Conservation (phyloP, 1,284 basidiomycete genomes). For the Apiotrichum laibachii region DNA sequence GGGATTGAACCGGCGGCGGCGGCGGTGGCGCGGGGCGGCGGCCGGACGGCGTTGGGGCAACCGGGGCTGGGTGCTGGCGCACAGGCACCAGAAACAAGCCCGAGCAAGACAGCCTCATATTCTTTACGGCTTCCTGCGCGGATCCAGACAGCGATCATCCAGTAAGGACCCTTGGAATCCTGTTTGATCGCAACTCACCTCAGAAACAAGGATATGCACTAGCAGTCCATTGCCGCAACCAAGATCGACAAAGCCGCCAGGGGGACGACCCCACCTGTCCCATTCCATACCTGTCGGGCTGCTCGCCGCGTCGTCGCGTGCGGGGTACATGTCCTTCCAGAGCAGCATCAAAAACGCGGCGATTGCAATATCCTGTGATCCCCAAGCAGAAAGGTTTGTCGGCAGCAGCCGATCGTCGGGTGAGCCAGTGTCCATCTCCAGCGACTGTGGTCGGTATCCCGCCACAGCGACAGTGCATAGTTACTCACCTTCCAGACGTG, state of each 20-base stretch:
- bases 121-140: no score
- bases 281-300: constrained; percentile 51
- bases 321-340: constrained; percentile 71
- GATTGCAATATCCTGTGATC: constrained; percentile 74
- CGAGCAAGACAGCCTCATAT: no score
- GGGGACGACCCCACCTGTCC: constrained; percentile 70
- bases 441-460: constrained; percentile 7
- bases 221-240: constrained; percentile 87
- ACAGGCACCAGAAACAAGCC: no score
- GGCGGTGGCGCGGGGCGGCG: no score
- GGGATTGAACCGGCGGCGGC: no score
- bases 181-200: constrained; percentile 49
- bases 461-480: neutral
- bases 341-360: constrained; percentile 88
- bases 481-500: constrained; percentile 50
- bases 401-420: constrained; percentile 28
- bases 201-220: constrained; percentile 74
- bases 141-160: no score
- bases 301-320: constrained; percentile 11
- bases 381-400: constrained; percentile 41
- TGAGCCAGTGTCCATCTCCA: constrained; percentile 24
- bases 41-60: no score
- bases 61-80: no score
- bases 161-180: no score
- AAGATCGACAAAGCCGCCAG: constrained; percentile 82